A percentile compares a stretch with the other conserved stretches of the same genome.
Conservation (phyloP, 495 filamentous ascomycete species). For the Articulospora tetracladia region DNA sequence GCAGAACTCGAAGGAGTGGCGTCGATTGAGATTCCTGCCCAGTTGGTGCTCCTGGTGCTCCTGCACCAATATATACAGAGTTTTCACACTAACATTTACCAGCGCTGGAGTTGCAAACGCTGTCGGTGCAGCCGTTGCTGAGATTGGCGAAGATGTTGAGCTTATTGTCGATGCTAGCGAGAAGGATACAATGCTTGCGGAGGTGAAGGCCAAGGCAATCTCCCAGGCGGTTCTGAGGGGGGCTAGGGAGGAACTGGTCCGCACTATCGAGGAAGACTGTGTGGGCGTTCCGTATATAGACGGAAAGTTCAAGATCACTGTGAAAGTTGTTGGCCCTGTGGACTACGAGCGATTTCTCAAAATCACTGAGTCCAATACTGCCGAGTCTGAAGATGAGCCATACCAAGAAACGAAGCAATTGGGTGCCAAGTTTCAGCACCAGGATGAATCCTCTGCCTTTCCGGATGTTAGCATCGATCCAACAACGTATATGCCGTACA, state of each 20-base stretch:
- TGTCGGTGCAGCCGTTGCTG: conserved; percentile 42
- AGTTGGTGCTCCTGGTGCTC: no score
- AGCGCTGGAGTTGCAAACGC: conserved; percentile 44
- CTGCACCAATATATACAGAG: no score
- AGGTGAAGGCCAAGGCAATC: conserved; percentile 26
- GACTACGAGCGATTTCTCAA: conserved; percentile 22
- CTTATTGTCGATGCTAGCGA: conserved; percentile 21
- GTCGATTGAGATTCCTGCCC: neutral
- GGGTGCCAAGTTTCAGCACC: neutral
- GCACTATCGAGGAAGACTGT: conserved; percentile 30
- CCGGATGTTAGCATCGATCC: neutral
- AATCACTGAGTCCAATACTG: neutral
- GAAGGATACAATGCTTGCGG: neutral
- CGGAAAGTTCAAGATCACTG: conserved; percentile 44
- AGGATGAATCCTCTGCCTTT: neutral
- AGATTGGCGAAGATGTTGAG: conserved; percentile 33
- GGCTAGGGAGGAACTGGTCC: conserved; percentile 21
- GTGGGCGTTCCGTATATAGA: conserved; percentile 39
- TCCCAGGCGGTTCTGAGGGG: conserved; percentile 29
- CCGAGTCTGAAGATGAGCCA: neutral
- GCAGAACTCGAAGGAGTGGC: conserved; percentile 31
- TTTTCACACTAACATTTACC: conserved; percentile 26
- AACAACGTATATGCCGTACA: neutral
- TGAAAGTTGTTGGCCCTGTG: conserved; percentile 46
- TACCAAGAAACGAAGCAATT: neutral